Conservation (phyloP, 129 eudicot species). For the Flaveria brownii region DNA sequence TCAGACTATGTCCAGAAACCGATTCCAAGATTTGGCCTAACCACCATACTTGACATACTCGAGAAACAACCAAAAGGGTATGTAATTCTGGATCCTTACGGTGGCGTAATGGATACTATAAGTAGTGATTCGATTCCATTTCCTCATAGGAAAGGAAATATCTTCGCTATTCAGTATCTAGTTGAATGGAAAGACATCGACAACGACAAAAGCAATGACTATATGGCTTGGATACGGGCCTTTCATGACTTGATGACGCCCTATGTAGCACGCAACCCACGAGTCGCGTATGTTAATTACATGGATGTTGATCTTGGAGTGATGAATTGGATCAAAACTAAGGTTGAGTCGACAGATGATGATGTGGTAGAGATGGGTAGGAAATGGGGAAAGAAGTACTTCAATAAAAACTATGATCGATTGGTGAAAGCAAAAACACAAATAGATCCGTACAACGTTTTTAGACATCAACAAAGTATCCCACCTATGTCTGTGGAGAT, state of each 20-base stretch:
- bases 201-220: constrained; percentile 30
- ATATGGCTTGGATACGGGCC: constrained; percentile 59
- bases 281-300: constrained; percentile 77
- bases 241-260: constrained; percentile 61
- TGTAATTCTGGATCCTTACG: constrained; percentile 71
- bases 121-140: constrained; percentile 60
- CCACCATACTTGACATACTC: constrained; percentile 36
- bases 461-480: constrained; percentile 70
- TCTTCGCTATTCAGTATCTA: constrained; percentile 57
- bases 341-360: neutral
- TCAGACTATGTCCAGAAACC: constrained; percentile 65
- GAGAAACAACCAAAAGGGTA: constrained; percentile 73
- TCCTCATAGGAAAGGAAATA: constrained; percentile 82
- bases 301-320: constrained; percentile 76
- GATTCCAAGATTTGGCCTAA: constrained; percentile 42
- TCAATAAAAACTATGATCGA: constrained; percentile 69
- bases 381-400: constrained; percentile 85
- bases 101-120: constrained; percentile 61
- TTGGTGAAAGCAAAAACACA: constrained; percentile 72
- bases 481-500: constrained; percentile 54
- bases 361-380: constrained; percentile 56
- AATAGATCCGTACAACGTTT: constrained; percentile 68
- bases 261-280: constrained; percentile 54
- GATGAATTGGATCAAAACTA: constrained; percentile 24
- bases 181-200: constrained; percentile 59